Percentiles rank a stretch among this genome's conserved stretches.
These are phyloP conservation scores for Aspergillus tubingensis DNA, from an alignment of 2,329 filamentous ascomycete species.

Conservation along the genomic window DNA sequence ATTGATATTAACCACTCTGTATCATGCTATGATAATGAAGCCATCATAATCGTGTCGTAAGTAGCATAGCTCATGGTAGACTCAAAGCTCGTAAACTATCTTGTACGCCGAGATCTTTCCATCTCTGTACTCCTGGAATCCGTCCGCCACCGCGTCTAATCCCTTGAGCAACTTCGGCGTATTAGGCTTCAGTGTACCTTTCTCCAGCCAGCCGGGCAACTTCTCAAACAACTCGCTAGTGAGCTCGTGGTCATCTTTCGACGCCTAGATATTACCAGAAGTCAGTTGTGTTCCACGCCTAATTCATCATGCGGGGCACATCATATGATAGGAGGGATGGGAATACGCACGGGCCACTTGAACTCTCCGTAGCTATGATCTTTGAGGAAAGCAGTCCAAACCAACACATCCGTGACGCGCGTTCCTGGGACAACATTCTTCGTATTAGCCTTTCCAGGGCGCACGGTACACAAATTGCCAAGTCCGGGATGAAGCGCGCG, in stretches of 20 bases:
- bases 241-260: conserved; percentile 41
- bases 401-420: conserved; percentile 46
- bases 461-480: conserved; percentile 43
- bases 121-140: conserved; percentile 44
- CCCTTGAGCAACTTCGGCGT: conserved; percentile 32
- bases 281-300: too few relatives aligned
- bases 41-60: not conserved
- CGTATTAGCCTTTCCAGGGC: conserved; percentile 45
- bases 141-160: conserved; percentile 34
- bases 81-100: conserved; percentile 37
- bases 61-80: not conserved
- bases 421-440: conserved; percentile 36
- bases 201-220: conserved; percentile 36
- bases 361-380: conserved; percentile 41
- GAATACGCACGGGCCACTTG: conserved; percentile 39
- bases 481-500: conserved; percentile 28
- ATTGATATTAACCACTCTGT: too few relatives aligned
- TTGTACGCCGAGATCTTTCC: conserved; percentile 45
- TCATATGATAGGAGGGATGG: not conserved
- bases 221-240: conserved; percentile 41
- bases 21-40: too few relatives aligned
- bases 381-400: conserved; percentile 48
- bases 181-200: conserved; percentile 41
- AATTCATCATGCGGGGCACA: not conserved
- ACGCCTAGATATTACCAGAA: conserved; percentile 26